These are phyloP conservation scores for Exophiala mesophila DNA, from an alignment of 2,329 filamentous ascomycete genomes.

Conservation along the genomic window DNA sequence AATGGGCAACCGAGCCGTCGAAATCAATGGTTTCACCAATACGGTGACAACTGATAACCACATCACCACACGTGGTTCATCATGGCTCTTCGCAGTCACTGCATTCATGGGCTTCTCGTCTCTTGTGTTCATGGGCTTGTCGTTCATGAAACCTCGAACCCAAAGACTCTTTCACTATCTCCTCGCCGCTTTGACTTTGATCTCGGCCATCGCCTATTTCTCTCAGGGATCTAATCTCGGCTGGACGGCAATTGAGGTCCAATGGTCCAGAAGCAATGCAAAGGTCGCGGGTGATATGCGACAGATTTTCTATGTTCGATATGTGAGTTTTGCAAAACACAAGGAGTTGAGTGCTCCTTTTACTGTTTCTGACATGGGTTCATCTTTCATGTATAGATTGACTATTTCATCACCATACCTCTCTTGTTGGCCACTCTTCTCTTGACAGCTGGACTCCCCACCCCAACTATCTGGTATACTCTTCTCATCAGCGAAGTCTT, in stretches of 20 bases:
- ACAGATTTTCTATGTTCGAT: constrained; percentile 63
- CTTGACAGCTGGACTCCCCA: constrained; percentile 60
- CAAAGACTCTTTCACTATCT: constrained; percentile 27
- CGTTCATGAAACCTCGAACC: constrained; percentile 20
- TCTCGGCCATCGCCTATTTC: constrained; percentile 56
- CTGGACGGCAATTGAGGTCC: constrained; percentile 57
- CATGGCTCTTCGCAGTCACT: constrained; percentile 26
- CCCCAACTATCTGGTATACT: constrained; percentile 58
- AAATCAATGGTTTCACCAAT: constrained; percentile 26
- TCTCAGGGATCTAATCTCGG: constrained; percentile 63
- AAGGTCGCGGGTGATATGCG: constrained; percentile 50
- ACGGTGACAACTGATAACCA: constrained; percentile 27
- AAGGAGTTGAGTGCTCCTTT: too few relatives aligned
- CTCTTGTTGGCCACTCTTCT: constrained; percentile 59
- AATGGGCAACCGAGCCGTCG: constrained; percentile 23
- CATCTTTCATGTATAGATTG: constrained; percentile 40
- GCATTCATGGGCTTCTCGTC: constrained; percentile 20
- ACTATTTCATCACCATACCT: constrained; percentile 61
- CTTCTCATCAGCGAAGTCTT: constrained; percentile 61
- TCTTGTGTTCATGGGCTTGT: constrained; percentile 21
- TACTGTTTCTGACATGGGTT: background rate
- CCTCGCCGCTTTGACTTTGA: constrained; percentile 23
- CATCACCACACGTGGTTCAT: constrained; percentile 25
- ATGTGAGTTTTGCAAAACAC: too few relatives aligned
- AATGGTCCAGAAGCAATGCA: constrained; percentile 48